phyloP scores from a whole-genome alignment of 495 filamentous ascomycete species.

The Clohesyomyces aquaticus region DNA sequence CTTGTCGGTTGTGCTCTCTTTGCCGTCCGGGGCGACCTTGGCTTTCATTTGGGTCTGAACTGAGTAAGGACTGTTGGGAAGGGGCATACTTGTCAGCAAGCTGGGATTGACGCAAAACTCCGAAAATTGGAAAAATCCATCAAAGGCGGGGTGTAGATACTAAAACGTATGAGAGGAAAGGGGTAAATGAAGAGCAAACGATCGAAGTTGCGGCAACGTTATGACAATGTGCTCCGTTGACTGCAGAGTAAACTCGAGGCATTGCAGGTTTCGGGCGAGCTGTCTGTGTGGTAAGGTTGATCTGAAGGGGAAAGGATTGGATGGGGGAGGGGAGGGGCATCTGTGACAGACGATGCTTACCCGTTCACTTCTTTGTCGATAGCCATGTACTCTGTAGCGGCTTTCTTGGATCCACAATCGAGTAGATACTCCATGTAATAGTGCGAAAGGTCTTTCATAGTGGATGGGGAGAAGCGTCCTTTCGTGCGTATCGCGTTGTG shows the following conservation, averaged over 20 bases:
- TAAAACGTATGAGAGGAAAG: not conserved
- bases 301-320: conserved; percentile 8
- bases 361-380: conserved; percentile 89
- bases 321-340: conserved; percentile 18
- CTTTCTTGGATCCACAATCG: conserved; percentile 77
- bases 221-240: not conserved
- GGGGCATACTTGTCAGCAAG: conserved; percentile 19
- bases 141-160: not conserved
- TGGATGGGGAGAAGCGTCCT: conserved; percentile 67
- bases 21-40: conserved; percentile 57
- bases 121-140: conserved; percentile 1
- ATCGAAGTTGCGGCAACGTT: not conserved
- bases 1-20: conserved; percentile 50
- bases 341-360: conserved; percentile 36
- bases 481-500: conserved; percentile 74
- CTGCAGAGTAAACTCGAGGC: conserved; percentile 1
- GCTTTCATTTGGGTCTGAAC: conserved; percentile 53
- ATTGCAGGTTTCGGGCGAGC: not conserved
- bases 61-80: conserved; percentile 53
- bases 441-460: conserved; percentile 76
- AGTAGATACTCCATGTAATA: conserved; percentile 84
- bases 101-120: conserved; percentile 1
- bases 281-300: conserved; percentile 7
- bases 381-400: conserved; percentile 82
- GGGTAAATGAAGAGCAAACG: not conserved